These are phyloP conservation scores for Saccharomycopsis microspora DNA, from an alignment of 805 yeast genomes.

Conservation along the genomic window DNA sequence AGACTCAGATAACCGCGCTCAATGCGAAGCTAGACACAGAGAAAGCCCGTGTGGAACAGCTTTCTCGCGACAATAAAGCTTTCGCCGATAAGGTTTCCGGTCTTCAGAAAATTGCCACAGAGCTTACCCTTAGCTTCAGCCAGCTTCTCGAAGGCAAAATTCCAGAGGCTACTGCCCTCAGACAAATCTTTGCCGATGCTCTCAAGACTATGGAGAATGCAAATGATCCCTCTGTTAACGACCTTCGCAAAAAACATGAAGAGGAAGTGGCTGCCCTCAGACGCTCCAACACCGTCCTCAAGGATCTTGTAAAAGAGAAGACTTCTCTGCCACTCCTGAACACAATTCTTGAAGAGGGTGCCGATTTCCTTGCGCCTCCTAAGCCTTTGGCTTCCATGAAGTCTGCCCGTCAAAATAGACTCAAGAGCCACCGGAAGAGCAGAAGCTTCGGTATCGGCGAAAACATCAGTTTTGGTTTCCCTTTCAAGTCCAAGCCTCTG, in stretches of 20 bases:
- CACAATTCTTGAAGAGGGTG: background rate
- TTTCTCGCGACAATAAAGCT: conserved; percentile 5
- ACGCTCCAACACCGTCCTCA: conserved; percentile 11
- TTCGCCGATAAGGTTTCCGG: conserved; percentile 1
- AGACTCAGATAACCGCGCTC: background rate
- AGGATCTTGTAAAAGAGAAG: conserved; percentile 3
- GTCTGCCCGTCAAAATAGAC: conserved; percentile 7
- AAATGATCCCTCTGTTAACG: background rate
- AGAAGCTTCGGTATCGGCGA: conserved; percentile 15
- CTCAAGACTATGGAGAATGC: background rate
- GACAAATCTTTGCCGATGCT: background rate
- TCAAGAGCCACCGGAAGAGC: conserved; percentile 11
- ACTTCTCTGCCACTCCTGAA: background rate
- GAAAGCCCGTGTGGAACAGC: conserved; percentile 1
- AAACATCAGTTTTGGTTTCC: conserved; percentile 2
- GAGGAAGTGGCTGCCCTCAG: conserved; percentile 5
- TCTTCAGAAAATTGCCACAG: conserved; percentile 1
- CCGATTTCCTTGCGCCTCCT: background rate
- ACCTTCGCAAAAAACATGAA: background rate
- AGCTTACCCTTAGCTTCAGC: background rate
- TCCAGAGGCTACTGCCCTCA: background rate
- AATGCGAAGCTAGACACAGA: conserved; percentile 1
- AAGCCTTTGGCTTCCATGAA: conserved; percentile 3
- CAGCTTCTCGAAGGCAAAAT: background rate
- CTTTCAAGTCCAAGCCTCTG: conserved; percentile 2